These are phyloP conservation scores for Chaetomium globosum DNA, from an alignment of 2,329 filamentous ascomycete genomes.

Conservation along the genomic window DNA sequence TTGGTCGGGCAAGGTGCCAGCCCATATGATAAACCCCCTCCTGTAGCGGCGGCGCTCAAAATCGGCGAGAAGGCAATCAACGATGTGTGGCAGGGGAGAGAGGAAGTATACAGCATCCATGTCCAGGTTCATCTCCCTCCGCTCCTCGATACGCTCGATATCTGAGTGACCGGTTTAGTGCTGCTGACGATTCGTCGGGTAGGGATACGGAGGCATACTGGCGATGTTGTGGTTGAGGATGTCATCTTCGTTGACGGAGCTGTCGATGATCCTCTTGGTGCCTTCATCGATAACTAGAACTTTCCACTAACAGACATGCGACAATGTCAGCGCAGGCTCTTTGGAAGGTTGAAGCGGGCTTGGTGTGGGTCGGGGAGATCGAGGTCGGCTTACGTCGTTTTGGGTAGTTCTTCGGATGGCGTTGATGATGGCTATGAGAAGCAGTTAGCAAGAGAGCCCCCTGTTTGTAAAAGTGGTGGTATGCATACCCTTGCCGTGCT, in stretches of 20 bases:
- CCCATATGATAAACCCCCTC: slow-evolving; percentile 83
- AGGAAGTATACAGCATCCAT: slow-evolving; percentile 96
- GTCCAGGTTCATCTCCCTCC: slow-evolving; percentile 76
- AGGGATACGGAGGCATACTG: slow-evolving; percentile 60
- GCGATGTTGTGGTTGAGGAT: slow-evolving; percentile 96
- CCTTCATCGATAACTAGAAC: slow-evolving; percentile 85
- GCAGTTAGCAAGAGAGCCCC: not conserved
- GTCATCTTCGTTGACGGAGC: slow-evolving; percentile 91
- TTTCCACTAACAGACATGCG: slow-evolving; percentile 74
- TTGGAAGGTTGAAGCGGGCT: slow-evolving; percentile 9
- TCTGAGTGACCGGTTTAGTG: slow-evolving; percentile 56
- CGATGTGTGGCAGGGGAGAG: slow-evolving; percentile 80
- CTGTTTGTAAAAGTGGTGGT: not conserved
- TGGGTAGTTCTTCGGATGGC: slow-evolving; percentile 77
- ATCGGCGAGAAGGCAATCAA: slow-evolving; percentile 92
- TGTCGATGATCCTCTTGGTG: slow-evolving; percentile 84
- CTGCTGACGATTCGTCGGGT: slow-evolving; percentile 9
- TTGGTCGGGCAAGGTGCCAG: slow-evolving; percentile 68
- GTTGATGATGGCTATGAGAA: slow-evolving; percentile 64
- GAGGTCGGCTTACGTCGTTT: slow-evolving; percentile 68
- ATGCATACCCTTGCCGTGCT: slow-evolving; percentile 36
- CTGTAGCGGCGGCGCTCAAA: slow-evolving; percentile 83
- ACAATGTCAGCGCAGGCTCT: slow-evolving; percentile 12
- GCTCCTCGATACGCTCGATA: slow-evolving; percentile 91
- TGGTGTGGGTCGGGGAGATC: no score